A percentile compares a stretch with the other conserved stretches of the same genome.
phyloP scores from a whole-genome alignment of 352 stramenopile species.

The Globisporangium canariense region DNA sequence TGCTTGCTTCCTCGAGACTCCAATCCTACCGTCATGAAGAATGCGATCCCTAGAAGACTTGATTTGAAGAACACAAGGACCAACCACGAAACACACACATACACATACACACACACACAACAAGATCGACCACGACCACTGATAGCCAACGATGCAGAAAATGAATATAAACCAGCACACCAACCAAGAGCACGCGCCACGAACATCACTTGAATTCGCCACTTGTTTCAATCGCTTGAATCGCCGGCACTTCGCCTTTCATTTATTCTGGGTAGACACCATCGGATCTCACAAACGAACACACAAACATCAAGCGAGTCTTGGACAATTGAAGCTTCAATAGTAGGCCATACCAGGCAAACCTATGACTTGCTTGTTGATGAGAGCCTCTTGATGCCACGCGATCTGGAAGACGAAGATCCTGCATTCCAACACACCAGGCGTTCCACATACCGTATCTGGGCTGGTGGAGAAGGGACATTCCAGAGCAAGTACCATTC shows the following conservation, averaged over 20 bases:
- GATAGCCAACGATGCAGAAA: not conserved
- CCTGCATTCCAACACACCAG: constrained; percentile 4
- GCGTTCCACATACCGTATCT: not conserved
- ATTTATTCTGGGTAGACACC: constrained; percentile 6
- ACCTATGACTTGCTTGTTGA: not conserved
- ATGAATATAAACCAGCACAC: not conserved
- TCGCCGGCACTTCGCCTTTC: not conserved
- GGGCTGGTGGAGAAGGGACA: not conserved
- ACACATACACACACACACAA: not conserved
- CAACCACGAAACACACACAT: not conserved
- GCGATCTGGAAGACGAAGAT: not conserved
- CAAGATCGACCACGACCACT: not conserved
- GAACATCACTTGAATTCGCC: not conserved
- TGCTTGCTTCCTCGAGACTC: not conserved
- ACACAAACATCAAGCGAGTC: constrained; percentile 8
- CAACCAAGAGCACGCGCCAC: not conserved
- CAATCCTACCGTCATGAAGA: too few relatives aligned
- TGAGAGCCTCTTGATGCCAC: not conserved
- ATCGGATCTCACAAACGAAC: constrained; percentile 10
- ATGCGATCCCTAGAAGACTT: not conserved
- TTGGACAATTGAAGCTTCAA: not conserved
- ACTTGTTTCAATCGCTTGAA: not conserved
- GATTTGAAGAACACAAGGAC: not conserved
- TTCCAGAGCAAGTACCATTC: constrained; percentile 2
- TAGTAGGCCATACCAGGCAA: not conserved